Evolutionary conservation across 2,329 filamentous ascomycete species (phyloP).

Genomic region (Pseudogymnoascus destructans): DNA sequence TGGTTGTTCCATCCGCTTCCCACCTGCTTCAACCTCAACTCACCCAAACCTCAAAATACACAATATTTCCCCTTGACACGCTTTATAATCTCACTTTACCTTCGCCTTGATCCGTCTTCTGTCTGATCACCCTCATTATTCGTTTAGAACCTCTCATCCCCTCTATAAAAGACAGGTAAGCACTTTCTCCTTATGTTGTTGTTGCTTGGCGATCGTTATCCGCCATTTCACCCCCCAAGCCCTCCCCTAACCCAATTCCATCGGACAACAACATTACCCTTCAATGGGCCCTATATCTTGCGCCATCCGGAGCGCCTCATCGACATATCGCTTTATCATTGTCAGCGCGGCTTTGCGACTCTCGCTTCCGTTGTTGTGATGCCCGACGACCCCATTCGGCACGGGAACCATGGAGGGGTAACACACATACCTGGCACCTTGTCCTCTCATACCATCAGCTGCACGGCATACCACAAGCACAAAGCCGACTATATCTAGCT

Average conservation of each 20-base stretch:
- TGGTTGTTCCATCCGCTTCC: conserved; percentile 19
- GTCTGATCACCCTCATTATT: background rate
- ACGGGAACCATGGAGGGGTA: conserved; percentile 8
- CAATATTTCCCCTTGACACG: conserved; percentile 10
- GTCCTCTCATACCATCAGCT: conserved; percentile 2
- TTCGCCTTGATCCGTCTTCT: background rate
- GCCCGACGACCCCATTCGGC: background rate
- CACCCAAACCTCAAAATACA: conserved; percentile 10
- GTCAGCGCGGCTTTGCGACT: background rate
- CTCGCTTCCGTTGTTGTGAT: conserved; percentile 2
- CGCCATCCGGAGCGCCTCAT: background rate
- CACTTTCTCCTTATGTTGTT: conserved; percentile 17
- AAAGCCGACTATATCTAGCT: background rate
- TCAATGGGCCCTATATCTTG: background rate
- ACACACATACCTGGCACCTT: background rate
- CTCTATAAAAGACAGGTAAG: conserved; percentile 20
- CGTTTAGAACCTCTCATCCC: conserved; percentile 9
- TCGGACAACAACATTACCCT: background rate
- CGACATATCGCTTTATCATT: background rate
- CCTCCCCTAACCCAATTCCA: background rate
- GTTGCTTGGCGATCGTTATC: conserved; percentile 18
- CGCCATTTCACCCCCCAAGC: conserved; percentile 13
- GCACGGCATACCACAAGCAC: background rate
- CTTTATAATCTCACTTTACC: conserved; percentile 8
- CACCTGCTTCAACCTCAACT: conserved; percentile 16